Evolutionary conservation across 2,329 filamentous ascomycete genomes (phyloP), one percentile per base, ranked within the genome.

Genomic region (Colletotrichum eleusines): DNA sequence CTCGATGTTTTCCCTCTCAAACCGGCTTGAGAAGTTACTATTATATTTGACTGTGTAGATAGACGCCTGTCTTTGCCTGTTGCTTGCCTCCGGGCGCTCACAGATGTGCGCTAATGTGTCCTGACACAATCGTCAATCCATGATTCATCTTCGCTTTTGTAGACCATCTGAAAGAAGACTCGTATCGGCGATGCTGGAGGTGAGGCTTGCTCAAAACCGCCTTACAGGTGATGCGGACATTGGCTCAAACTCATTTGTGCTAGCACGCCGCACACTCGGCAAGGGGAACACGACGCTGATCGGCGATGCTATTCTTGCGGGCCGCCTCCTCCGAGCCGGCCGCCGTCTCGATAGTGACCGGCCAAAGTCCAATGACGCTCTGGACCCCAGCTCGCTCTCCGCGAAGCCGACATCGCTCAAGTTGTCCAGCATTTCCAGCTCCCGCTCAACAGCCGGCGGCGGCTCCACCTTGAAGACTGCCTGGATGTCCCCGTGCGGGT

Each of bases 401-500:
- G 62, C 70, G 33, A 72, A 60, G 26, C 67, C 70, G 18, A 72
- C 57, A 26, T 72, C 70, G 44, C 70, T 72, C n/a, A 70, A 18
- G 31, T 71, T 70, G 26, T 74, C 66, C 50, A 74, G 61, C 31
- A 70, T 58, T 55, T 72, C 80, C 20, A 81, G 77, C 38, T 77
- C 79, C 60, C 78, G 76, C 12, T 78, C 73, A 8, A 81, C 73
- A 1, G 75, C 75, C 54, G 83, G 81, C 16, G 89, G 87, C 20
- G 88, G 87, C 44, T 89, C 85, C 7, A 84, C 82, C 58, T 90
- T 87, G 74, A 91, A 90, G 2, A 90, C 88, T 0, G 87, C 85
- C 64, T 88, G 85, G 48, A 90, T 79, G 75, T 90, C 89, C 1
- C 86, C 87, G 75, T 91, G 89, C 1, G 88, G 88, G 16, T 84